phyloP scores from a whole-genome alignment of 768 basidiomycete genomes.

The Lactifluus hygrophoroides region DNA sequence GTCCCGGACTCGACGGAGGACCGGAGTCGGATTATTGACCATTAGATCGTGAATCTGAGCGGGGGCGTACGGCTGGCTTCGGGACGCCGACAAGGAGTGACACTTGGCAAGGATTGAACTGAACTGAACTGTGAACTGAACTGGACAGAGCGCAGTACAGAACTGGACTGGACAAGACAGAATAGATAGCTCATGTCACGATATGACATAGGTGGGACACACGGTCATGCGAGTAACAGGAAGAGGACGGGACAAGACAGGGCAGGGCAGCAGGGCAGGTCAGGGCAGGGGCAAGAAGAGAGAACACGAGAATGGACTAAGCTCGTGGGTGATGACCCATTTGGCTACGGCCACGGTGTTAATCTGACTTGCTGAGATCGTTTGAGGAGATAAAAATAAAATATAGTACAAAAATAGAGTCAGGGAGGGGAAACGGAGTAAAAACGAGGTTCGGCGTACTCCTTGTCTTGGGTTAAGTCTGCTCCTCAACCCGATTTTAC shows the following conservation, averaged over 20 bases:
- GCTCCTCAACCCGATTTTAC: neutral
- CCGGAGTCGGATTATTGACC: neutral
- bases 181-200: neutral
- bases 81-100: conserved; percentile 7
- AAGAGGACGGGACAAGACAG: neutral
- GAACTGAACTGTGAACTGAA: neutral
- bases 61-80: conserved; percentile 2
- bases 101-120: neutral
- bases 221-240: neutral
- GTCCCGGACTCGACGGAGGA: conserved; percentile 13
- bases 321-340: neutral
- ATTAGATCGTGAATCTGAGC: conserved; percentile 6
- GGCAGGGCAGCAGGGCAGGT: neutral
- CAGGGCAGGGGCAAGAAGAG: neutral
- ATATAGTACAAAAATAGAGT: neutral
- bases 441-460: neutral
- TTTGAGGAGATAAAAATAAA: neutral
- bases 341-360: neutral
- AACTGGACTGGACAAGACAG: neutral
- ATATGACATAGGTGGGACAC: neutral
- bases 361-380: neutral
- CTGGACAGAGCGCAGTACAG: neutral
- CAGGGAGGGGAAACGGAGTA: neutral
- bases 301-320: neutral
- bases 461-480: conserved; percentile 12